These are phyloP conservation scores for Colletotrichum euphorbiae DNA, from an alignment of 2,329 filamentous ascomycete species.

Conservation along the genomic window DNA sequence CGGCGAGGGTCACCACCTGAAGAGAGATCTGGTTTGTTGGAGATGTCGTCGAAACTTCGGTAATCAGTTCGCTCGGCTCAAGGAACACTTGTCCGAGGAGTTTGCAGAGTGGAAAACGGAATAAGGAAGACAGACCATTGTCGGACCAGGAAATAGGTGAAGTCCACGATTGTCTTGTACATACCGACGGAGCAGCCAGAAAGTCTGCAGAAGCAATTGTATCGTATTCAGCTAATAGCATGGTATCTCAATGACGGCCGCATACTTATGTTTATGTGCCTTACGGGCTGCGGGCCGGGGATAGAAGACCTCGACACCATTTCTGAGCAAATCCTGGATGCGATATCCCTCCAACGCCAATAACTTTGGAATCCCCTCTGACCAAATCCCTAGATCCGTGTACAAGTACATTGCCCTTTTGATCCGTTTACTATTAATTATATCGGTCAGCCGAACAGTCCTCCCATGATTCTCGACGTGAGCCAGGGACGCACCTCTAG, in stretches of 20 bases:
- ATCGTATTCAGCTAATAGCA: constrained; percentile 29
- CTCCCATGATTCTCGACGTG: constrained; percentile 21
- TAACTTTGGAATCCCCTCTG: constrained; percentile 8
- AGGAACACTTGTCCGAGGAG: constrained; percentile 80
- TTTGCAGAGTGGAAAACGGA: constrained; percentile 79
- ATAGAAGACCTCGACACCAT: constrained; percentile 18
- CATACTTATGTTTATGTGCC: constrained; percentile 11
- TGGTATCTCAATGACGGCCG: constrained; percentile 20
- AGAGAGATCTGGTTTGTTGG: constrained; percentile 82
- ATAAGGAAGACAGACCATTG: constrained; percentile 50
- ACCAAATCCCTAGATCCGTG: constrained; percentile 16
- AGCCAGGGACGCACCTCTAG: constrained; percentile 36
- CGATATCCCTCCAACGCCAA: constrained; percentile 13
- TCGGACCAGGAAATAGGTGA: background rate
- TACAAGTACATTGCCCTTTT: constrained; percentile 19
- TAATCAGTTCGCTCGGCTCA: constrained; percentile 79
- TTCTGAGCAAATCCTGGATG: constrained; percentile 19
- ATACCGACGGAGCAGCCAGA: background rate
- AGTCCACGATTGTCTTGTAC: background rate
- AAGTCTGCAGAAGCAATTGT: background rate
- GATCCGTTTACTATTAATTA: constrained; percentile 27
- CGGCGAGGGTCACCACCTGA: constrained; percentile 66
- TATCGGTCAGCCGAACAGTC: constrained; percentile 35
- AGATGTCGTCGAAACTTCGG: constrained; percentile 80
- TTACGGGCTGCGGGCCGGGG: background rate